Base-by-base conservation (phyloP, 345 rosid species). In the Brassica incana region DNA sequence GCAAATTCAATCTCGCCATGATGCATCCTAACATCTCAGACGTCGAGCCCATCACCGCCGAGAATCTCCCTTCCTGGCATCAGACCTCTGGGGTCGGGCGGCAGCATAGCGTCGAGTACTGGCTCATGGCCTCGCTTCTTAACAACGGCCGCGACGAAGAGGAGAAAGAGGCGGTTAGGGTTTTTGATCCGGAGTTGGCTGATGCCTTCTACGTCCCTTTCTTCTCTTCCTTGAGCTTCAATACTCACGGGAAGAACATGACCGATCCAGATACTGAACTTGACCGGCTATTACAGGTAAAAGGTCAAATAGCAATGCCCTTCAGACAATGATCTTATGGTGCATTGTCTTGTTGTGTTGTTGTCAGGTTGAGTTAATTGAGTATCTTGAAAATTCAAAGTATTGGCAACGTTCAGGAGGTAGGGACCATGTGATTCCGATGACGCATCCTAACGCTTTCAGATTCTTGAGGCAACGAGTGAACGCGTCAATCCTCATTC, bases 381-480 rank as follows among this genome's bases (percentile, higher is more conserved):
- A 90, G 40, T 80, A 87, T 74, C 73, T 95, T 88, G 80, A 56
- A 71, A 78, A 81, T 12, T 93, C 99, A 1, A 85, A 88, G 83
- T 88, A 91, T 79, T 95, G 97, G 97, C 92, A 93, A 85, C 90
- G 90, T 71, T 95, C 99, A 77, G 88, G 87, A 67, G 98, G 99
- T 45, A 91, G 89, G 83, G 98, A 95, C 85, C 99, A 95, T 77
- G 91, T 95, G 73, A 89, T 95, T 88, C 94, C 97, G 30, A 93
- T 93, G 97, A 91, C 97, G 73, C 99, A 95, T 87, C 99, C 99
- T n/a, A 95, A 95, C 84, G 99, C 99, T 72, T 93, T 95, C 82
- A 88, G 99, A 85, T 95, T 93, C 86, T 91, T 86, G 20, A 88
- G 98, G 76, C 88, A 88, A 68, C 84, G 86, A 86, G 86, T 90